Base-by-base conservation (phyloP, 108 stramenopile species). In the Nitzschia sp. region DNA sequence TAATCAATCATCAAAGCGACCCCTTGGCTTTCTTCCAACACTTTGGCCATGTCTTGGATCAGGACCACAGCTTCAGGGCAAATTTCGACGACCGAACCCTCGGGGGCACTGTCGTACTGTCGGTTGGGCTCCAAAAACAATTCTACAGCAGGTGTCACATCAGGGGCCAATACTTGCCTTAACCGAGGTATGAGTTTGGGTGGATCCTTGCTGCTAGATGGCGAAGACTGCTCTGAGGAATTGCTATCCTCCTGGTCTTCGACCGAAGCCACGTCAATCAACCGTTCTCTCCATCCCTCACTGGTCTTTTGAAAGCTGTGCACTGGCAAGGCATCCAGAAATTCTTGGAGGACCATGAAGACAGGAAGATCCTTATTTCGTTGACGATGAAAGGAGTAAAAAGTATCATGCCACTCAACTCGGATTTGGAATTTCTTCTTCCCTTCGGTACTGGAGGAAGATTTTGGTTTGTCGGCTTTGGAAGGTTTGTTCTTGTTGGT, bases 1-100 rank as follows among this genome's bases (percentile, higher is more conserved):
- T 99, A 99, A 75, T 99, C 98, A 46, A 99, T 75, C n/a, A 99
- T 79, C 21, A 99, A 73, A 25, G 96, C 97, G 3, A 91, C 97
- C 5, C 94, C 96, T 28, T 90, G 76, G 27, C 78, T 60, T 35
- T 75, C 69, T 41, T 85, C 73, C 41, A 99, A 53, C 5, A 88
- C 67, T 59, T 75, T 72, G 9, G 96, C 89, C 45, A 99, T 79
- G 48, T 97, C 97, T 76, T 97, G 88, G 6, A 81, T 85, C 21
- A 97, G 48, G 17, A 90, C 61, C 0, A 96, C 69, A 15, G 88
- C 96, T 60, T 93, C 93, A 13, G 97, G 97, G 72, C 92, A 96
- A 52, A 97, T 94, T 76, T 99, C 98, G 13, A 96, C 70, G 33
- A 88, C 83, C 16, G 87, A 79, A 4, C 98, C 98, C 4, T 68